Base-by-base conservation (phyloP, 768 basidiomycete species). In the Mycena belliarum region DNA sequence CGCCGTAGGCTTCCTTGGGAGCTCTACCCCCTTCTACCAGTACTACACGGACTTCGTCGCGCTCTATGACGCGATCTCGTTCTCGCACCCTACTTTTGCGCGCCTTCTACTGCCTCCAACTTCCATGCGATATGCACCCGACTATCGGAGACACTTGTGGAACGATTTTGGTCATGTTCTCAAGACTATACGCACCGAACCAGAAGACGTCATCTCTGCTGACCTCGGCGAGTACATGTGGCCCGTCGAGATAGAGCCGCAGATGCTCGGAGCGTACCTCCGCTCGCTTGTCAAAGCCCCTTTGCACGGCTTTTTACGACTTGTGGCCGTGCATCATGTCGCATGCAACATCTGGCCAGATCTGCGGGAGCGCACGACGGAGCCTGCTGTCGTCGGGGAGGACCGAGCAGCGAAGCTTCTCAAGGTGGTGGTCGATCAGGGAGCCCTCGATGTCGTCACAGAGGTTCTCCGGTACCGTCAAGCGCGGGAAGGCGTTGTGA, bases 21-120 rank as follows among this genome's bases (percentile, higher is more conserved):
- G 78, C 1, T 72, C 75, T 6, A 86, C 86, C 0, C 93, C 95
- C 0, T 98, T 98, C 77, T 97, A 86, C 76, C 94, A 96, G 70
- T 93, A 89, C 66, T 98, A 94, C 74, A 89, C 89, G 15, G 95
- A 97, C 71, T 88, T 97, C 68, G 79, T 96, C 54, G 86, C 83
- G 1, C 75, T 98, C n/a, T 98, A 95, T 72, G 91, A 93, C 66
- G 83, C 93, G 4, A 86, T 94, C 63, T 98, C 95, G 9, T 95
- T 95, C 70, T 83, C 87, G 2, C 85, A 98, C 66, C 78, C 81
- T 0, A 70, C 84, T 1, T 98, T 98, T 66, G 85, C 82, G 14
- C 77, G 81, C 2, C 79, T 96, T 14, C 79, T 97, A 15, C 77
- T 95, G 8, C 84, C 90, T 0, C 89, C 94, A 0, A 77, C 87